A percentile compares a stretch with the other conserved stretches of the same genome.
Conservation (phyloP, 176 grass and related monocot species). For the Stipa capillata region DNA sequence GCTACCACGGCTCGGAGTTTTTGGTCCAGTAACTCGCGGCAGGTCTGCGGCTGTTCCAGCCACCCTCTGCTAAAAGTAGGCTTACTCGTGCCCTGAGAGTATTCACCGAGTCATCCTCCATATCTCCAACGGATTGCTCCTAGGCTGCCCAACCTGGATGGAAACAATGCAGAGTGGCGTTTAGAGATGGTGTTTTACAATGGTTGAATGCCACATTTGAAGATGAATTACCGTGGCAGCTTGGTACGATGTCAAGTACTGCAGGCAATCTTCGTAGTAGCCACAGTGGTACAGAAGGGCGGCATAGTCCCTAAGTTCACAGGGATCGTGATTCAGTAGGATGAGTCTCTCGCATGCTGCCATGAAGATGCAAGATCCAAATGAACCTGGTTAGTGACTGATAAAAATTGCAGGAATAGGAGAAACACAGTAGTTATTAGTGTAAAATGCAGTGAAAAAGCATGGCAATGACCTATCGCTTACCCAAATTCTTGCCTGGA, state of each 20-base stretch:
- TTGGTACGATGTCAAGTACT: conserved; percentile 54
- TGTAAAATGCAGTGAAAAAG: neutral
- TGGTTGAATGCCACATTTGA: neutral
- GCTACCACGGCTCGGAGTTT: conserved; percentile 77
- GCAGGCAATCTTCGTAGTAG: conserved; percentile 66
- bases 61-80: conserved; percentile 73
- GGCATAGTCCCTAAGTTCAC: conserved; percentile 78
- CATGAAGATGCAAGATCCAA: conserved; percentile 10
- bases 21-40: conserved; percentile 55
- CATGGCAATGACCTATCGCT: neutral
- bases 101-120: conserved; percentile 52
- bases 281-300: conserved; percentile 84
- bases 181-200: neutral
- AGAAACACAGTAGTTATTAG: neutral
- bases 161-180: neutral
- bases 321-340: conserved; percentile 34
- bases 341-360: conserved; percentile 75
- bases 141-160: conserved; percentile 25
- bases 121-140: conserved; percentile 18
- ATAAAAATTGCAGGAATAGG: neutral
- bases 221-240: conserved; percentile 25
- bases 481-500: neutral
- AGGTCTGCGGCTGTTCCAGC: conserved; percentile 39
- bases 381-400: neutral
- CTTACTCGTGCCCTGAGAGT: conserved; percentile 37